Evolutionary conservation across 2,329 filamentous ascomycete genomes (phyloP), one percentile per base, ranked within the genome.

Genomic region (Beauveria pseudobassiana): DNA sequence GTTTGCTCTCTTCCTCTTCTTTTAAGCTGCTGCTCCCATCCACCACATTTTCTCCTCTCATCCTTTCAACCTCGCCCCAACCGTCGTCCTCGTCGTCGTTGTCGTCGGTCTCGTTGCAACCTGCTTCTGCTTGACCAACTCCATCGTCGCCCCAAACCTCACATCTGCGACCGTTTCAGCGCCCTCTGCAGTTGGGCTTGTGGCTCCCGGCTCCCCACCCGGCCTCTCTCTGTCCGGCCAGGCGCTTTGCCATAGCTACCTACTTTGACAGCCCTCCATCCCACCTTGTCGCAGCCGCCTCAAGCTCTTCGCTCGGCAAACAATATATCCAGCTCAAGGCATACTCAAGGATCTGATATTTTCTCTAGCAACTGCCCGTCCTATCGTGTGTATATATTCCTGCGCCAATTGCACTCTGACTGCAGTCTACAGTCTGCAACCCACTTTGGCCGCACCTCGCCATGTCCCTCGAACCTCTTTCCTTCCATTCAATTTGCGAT

Each of bases 61-160:
- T 38, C 38, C 49, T 45, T 16, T 62, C 60, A 62, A 51, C 60
- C 52, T 62, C 45, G 40, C 45, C 45, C 26, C 40, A 42, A 26
- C 20, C 9, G 48, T 52, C 52, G 20, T 38, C 34, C 9, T 16
- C 9, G 12, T n/a, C n/a, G n/a, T n/a, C n/a, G n/a, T n/a, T n/a
- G n/a, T 38, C 34, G 34, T 38, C 34, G 34, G 34, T 38, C 34
- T 38, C 5, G 12, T 38, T 16, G 12, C 34, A 43, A n/a, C 43
- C 30, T 26, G 52, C 52, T 24, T 51, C 59, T 26, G 8, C 8
- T 34, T 16, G 5, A 14, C 5, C 34, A 30, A 42, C 20, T 22
- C 28, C 38, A 30, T 51, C 46, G 45, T 42, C 53, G 18, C 10
- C 24, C 22, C 45, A 28, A 57, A 46, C 26, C 46, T 28, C 53